These are phyloP conservation scores for Sugiyamaella japonica DNA, from an alignment of 1,139 yeast species.

Conservation along the genomic window DNA sequence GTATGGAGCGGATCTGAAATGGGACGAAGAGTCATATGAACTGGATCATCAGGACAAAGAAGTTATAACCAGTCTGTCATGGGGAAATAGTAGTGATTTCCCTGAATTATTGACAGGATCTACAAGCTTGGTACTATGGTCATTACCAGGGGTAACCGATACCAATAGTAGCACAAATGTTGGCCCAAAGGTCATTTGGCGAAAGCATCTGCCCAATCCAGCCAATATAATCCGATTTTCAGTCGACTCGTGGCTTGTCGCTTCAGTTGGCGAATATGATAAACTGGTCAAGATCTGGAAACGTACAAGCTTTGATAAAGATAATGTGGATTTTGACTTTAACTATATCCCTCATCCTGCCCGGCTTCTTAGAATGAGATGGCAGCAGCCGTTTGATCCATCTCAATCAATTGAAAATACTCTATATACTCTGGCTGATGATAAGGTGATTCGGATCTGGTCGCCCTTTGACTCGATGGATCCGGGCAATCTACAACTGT, in stretches of 20 bases:
- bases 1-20: slow-evolving; percentile 33
- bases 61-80: slow-evolving; percentile 54
- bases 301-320: slow-evolving; percentile 66
- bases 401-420: slow-evolving; percentile 42
- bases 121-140: slow-evolving; percentile 54
- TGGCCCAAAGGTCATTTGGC: slow-evolving; percentile 23
- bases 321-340: slow-evolving; percentile 68
- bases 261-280: slow-evolving; percentile 59
- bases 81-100: slow-evolving; percentile 54
- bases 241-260: slow-evolving; percentile 64
- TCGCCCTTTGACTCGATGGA: slow-evolving; percentile 56
- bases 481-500: slow-evolving; percentile 52
- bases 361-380: slow-evolving; percentile 49
- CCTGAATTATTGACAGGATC: slow-evolving; percentile 67
- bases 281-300: slow-evolving; percentile 76
- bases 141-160: slow-evolving; percentile 24
- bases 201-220: slow-evolving; percentile 47
- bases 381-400: slow-evolving; percentile 34
- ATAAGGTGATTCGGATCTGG: slow-evolving; percentile 65
- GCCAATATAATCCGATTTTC: slow-evolving; percentile 58
- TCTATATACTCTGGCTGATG: slow-evolving; percentile 61
- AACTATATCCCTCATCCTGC: slow-evolving; percentile 65
- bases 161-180: not conserved
- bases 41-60: slow-evolving; percentile 37
- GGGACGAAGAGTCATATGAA: slow-evolving; percentile 51